Evolutionary conservation across 257 asterid species (phyloP).

Genomic region (Eucommia ulmoides): DNA sequence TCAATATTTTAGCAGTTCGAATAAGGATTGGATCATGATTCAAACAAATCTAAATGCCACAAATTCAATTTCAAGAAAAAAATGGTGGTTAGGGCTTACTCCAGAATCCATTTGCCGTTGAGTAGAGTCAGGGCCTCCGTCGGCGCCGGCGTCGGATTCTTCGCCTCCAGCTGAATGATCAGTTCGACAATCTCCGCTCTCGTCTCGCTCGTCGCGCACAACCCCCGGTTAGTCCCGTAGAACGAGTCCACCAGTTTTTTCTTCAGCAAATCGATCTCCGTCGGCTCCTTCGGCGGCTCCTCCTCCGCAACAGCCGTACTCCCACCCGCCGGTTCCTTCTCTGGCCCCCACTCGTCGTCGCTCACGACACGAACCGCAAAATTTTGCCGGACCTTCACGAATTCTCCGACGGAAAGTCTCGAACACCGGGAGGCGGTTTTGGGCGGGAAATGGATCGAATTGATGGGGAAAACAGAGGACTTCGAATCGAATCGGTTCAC

Average conservation of each 20-base stretch:
- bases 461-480: constrained; percentile 11
- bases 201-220: constrained; percentile 67
- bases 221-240: constrained; percentile 71
- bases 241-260: constrained; percentile 54
- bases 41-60: too few species aligned
- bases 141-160: constrained; percentile 81
- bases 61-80: too few species aligned
- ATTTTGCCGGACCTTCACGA: constrained; percentile 4
- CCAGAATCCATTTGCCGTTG: constrained; percentile 93
- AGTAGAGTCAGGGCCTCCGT: constrained; percentile 72
- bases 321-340: constrained; percentile 17
- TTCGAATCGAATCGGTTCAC: constrained; percentile 6
- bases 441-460: too few species aligned
- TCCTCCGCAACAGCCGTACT: constrained; percentile 24
- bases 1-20: too few species aligned
- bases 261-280: constrained; percentile 49
- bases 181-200: constrained; percentile 85
- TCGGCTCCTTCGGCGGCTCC: constrained; percentile 25
- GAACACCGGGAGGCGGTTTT: constrained; percentile 3
- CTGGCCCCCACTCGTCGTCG: constrained; percentile 46
- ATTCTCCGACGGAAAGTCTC: constrained; percentile 6
- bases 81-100: too few species aligned
- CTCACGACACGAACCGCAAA: constrained; percentile 21
- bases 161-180: constrained; percentile 66
- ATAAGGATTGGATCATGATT: too few species aligned